Evolutionary conservation across 257 asterid genomes (phyloP), one percentile per base, ranked within the genome.

Genomic region (Apocynum venetum): DNA sequence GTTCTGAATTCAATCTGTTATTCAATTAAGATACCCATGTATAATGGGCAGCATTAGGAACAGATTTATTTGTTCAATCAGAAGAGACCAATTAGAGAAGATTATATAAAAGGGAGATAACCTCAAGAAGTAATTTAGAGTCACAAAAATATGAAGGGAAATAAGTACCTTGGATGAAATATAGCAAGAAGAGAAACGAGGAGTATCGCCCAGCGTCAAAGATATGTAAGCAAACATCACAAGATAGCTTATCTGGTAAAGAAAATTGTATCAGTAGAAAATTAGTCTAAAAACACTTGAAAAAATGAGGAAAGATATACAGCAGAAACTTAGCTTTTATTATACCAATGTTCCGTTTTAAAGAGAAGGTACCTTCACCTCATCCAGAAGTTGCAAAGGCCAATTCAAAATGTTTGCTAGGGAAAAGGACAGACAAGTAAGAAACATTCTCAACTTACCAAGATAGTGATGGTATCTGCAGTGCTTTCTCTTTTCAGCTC

Each of bases 201-300:
- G 91, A 81, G 91, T 84, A 83, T 90, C 97, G 40, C 99, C 99
- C 82, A 96, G 92, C 17, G 99, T 92, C 93, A 96, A 84, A 14
- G 99, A 96, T 89, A 96, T 96, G 84, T 96, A 96, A 67, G 99
- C 99, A 86, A 96, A 96, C 99, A 96, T 96, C 74, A 96, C 99
- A 66, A 96, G 97, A 89, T 96, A 96, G 91, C 99, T 96, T 87
- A 96, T 91, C 99, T 96, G 97, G 72, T 82, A 85, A 64, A 80
- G 53, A 79, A 82, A 35, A 69, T 38, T 11, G 44, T 44, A 25
- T 5, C 46, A 71, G 35, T 11, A 65, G 65, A n/a, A 38, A 31
- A 46, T 20, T 43, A n/a, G 47, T 13, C 15, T 1, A 48, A 67
- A 69, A 8, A 20, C 55, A 47, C 44, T 56, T n/a, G 1, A 31